Evolutionary conservation across 2,329 filamentous ascomycete genomes (phyloP).

Genomic region (Fusarium transvaalense): DNA sequence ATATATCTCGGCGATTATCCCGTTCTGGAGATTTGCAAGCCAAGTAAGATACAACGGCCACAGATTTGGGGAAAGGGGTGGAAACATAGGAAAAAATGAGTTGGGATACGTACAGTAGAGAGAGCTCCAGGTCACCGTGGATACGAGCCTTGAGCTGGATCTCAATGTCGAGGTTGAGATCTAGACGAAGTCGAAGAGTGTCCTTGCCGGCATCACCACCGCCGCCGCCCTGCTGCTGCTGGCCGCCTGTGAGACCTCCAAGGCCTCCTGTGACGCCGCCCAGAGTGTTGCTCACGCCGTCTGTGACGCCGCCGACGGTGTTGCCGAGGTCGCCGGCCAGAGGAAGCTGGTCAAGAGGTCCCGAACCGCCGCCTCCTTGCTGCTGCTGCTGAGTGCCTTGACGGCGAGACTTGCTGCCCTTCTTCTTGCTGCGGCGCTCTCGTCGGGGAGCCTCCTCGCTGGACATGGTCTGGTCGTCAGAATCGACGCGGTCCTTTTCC

Average conservation of each 20-base stretch:
- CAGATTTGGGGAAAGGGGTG: slow-evolving; percentile 6
- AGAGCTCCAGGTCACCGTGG: slow-evolving; percentile 84
- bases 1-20: slow-evolving; percentile 36
- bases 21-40: slow-evolving; percentile 46
- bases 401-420: slow-evolving; percentile 48
- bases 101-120: slow-evolving; percentile 68
- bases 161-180: slow-evolving; percentile 86
- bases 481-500: slow-evolving; percentile 49
- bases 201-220: slow-evolving; percentile 65
- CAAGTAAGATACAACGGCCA: slow-evolving; percentile 47
- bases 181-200: slow-evolving; percentile 75
- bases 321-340: slow-evolving; percentile 54
- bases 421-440: slow-evolving; percentile 48
- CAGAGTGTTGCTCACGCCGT: slow-evolving; percentile 57
- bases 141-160: slow-evolving; percentile 89
- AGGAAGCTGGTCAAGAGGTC: slow-evolving; percentile 55
- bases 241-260: slow-evolving; percentile 55
- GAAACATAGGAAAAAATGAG: not conserved
- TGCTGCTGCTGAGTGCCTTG: slow-evolving; percentile 41
- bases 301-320: slow-evolving; percentile 57
- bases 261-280: slow-evolving; percentile 57
- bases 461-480: slow-evolving; percentile 43
- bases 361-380: slow-evolving; percentile 21
- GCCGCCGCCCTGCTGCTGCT: slow-evolving; percentile 49
- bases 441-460: slow-evolving; percentile 45